Evolutionary conservation across 2,329 filamentous ascomycete species (phyloP).

Genomic region (Ceratocystiopsis brevicomis): DNA sequence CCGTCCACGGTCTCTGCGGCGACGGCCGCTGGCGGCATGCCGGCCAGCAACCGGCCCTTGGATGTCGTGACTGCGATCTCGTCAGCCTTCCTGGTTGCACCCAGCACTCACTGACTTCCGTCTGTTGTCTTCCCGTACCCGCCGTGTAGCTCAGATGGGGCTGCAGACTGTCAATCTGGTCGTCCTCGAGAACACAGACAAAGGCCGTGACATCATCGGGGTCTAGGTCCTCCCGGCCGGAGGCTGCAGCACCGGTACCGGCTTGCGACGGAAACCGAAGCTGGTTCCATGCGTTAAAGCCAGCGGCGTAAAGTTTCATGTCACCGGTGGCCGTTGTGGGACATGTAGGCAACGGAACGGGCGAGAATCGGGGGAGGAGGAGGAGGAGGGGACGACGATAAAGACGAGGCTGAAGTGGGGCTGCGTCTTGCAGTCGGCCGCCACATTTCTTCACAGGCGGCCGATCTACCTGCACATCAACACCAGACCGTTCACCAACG

Average conservation of each 20-base stretch:
- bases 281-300: conserved; percentile 41
- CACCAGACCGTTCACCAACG: no score
- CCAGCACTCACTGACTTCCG: no score
- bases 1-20: background rate
- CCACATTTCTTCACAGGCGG: no score
- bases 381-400: no score
- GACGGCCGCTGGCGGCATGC: background rate
- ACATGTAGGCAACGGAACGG: no score
- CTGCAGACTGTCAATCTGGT: conserved; percentile 17
- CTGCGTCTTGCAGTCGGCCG: no score
- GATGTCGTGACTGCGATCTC: background rate
- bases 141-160: conserved; percentile 26
- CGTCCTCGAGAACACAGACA: conserved; percentile 20
- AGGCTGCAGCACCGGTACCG: background rate
- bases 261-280: conserved; percentile 19
- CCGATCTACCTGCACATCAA: no score
- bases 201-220: conserved; percentile 29
- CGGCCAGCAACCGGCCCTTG: background rate
- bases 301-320: conserved; percentile 30
- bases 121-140: conserved; percentile 18
- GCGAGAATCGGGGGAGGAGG: no score
- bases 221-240: conserved; percentile 13
- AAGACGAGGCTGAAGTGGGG: no score
- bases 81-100: background rate
- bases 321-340: no score